Conservation (phyloP, 345 rosid species). For the Pseudoturritis turrita region DNA sequence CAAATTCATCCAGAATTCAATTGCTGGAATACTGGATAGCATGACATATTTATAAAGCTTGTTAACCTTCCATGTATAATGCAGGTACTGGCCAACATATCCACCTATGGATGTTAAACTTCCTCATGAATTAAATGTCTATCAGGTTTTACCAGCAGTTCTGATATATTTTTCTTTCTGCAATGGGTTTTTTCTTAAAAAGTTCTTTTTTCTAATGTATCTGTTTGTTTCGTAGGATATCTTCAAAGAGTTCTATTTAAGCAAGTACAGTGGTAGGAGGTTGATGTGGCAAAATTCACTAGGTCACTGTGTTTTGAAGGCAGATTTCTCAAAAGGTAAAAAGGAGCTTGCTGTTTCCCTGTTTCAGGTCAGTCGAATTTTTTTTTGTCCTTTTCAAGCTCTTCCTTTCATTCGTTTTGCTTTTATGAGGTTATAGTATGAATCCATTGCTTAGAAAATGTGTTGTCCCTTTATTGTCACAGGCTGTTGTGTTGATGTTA, state of each 20-base stretch:
- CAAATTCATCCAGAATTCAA: not conserved
- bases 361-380: constrained; percentile 69
- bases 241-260: constrained; percentile 92
- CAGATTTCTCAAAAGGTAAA: constrained; percentile 82
- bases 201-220: not conserved
- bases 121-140: constrained; percentile 95
- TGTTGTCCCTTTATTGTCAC: constrained; percentile 19
- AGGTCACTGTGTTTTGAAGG: constrained; percentile 95
- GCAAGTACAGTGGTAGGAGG: constrained; percentile 96
- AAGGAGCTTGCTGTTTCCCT: constrained; percentile 97
- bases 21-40: not conserved
- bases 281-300: constrained; percentile 98
- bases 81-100: constrained; percentile 99
- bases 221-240: constrained; percentile 59
- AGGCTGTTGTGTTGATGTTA: constrained; percentile 97
- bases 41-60: not conserved
- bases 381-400: not conserved
- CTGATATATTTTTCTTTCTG: not conserved
- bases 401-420: not conserved
- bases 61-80: constrained; percentile 24
- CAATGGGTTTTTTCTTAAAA: not conserved
- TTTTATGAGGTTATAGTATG: not conserved
- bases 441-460: constrained; percentile 13
- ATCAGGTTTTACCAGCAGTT: constrained; percentile 62
- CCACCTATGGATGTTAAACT: constrained; percentile 99